Evolutionary conservation across 2,329 filamentous ascomycete genomes (phyloP), one percentile per base, ranked within the genome.

Genomic region (Epichloe gansuensis): DNA sequence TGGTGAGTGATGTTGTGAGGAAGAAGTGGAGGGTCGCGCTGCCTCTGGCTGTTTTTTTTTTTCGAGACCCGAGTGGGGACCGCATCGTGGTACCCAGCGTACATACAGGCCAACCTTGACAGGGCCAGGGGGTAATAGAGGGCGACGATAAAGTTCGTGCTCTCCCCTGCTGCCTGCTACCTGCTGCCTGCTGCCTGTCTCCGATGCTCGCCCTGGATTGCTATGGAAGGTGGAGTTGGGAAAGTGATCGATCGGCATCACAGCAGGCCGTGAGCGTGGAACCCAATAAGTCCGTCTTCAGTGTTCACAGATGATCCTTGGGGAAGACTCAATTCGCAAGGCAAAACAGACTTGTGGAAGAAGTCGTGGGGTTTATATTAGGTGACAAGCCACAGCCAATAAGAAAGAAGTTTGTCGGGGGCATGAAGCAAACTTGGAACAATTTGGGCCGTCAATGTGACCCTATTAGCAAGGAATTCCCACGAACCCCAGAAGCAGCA

Each of bases 31-130:
- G n/a, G 50, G 49, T 45, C 43, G 51, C 40, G 54, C 49, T 44
- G 39, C 51, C 25, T 51, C 50, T 48, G 54, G 40, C 23, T 47
- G 35, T 50, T 46, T 55, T 46, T 31, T 27, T 17, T 17, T 21
- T 47, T 53, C 44, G 47, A 23, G 13, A 42, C 31, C 42, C 27
- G 45, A 38, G 54, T 56, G 54, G 54, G 44, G 50, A 53, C 52
- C 1, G 56, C 56, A 55, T 60, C 49, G 50, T 60, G 53, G 41
- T 60, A 57, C 53, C 61, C 60, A 52, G 59, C 58, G 44, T 61
- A 59, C 51, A 60, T 61, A 59, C 51, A 60, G 56, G 53, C 52
- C 48, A 55, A 52, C 54, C 49, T 49, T 51, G 4, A 21, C 25
- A 49, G 51, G 54, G 50, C 41, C 47, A 56, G 51, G 49, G 47